Evolutionary conservation across 2,329 filamentous ascomycete species (phyloP).

Genomic region (Fonsecaea nubica): DNA sequence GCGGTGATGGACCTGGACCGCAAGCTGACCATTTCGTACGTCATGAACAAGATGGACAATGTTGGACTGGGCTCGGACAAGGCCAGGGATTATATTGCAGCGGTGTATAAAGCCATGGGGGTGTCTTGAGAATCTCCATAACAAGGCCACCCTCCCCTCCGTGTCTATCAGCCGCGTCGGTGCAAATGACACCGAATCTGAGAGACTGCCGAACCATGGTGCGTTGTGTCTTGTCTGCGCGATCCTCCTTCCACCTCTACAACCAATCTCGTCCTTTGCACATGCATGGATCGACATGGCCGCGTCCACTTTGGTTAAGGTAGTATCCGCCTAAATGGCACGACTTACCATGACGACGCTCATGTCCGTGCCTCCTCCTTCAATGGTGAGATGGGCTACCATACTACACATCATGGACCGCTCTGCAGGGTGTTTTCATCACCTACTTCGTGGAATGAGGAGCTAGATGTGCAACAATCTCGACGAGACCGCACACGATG

Average conservation of each 20-base stretch:
- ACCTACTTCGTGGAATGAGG: not conserved
- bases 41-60: constrained; percentile 38
- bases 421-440: no score
- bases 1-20: constrained; percentile 36
- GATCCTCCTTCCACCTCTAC: not conserved
- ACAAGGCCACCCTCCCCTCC: not conserved
- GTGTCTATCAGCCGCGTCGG: not conserved
- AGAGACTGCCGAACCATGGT: not conserved
- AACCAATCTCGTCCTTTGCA: not conserved
- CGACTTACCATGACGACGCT: not conserved
- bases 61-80: constrained; percentile 41
- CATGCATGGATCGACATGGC: constrained; percentile 1
- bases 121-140: not conserved
- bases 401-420: not conserved
- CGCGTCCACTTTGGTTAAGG: not conserved
- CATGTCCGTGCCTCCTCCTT: constrained; percentile 7
- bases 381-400: no score
- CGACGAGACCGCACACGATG: not conserved
- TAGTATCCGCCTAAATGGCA: constrained; percentile 14
- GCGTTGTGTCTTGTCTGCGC: not conserved
- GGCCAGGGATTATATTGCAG: constrained; percentile 43
- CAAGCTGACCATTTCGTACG: constrained; percentile 37
- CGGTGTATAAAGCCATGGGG: constrained; percentile 42
- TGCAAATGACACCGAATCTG: not conserved
- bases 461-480: not conserved